Percentiles rank a stretch among this genome's conserved stretches.
Conservation (phyloP, 208 protist genomes). For the Leishmania lainsoni region DNA sequence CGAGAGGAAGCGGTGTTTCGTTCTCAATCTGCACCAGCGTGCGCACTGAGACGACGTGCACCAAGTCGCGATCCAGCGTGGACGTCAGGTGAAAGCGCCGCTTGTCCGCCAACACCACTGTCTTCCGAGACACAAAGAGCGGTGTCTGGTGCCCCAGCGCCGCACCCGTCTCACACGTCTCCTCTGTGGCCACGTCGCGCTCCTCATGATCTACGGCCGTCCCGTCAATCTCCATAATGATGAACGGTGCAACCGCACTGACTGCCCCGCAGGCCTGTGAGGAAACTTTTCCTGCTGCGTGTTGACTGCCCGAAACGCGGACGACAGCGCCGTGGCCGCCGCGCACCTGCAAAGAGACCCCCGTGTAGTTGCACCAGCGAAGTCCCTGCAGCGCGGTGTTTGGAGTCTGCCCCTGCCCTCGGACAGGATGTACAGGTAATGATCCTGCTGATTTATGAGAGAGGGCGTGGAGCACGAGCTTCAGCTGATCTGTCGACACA, state of each 20-base stretch:
- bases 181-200: slow-evolving; percentile 9
- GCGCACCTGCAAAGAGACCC: slow-evolving; percentile 17
- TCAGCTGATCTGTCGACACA: slow-evolving; percentile 31
- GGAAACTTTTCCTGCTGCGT: not conserved
- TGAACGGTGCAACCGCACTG: not conserved
- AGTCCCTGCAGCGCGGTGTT: not conserved
- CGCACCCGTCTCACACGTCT: not conserved
- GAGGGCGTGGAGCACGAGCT: slow-evolving; percentile 18
- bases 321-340: slow-evolving; percentile 12
- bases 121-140: slow-evolving; percentile 19
- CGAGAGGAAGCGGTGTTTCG: slow-evolving; percentile 27
- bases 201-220: slow-evolving; percentile 29
- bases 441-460: not conserved
- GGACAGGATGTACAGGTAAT: not conserved
- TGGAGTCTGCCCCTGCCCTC: too few species aligned
- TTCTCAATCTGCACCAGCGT: slow-evolving; percentile 35
- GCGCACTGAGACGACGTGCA: slow-evolving; percentile 17
- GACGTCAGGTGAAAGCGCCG: slow-evolving; percentile 30
- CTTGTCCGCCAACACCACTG: slow-evolving; percentile 20
- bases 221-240: slow-evolving; percentile 20
- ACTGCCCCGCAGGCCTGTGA: not conserved
- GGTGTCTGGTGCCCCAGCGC: not conserved
- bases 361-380: slow-evolving; percentile 13
- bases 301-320: not conserved
- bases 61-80: slow-evolving; percentile 13